phyloP scores from a whole-genome alignment of 371 early-diverging fungal species.

The Mucor irregularis region DNA sequence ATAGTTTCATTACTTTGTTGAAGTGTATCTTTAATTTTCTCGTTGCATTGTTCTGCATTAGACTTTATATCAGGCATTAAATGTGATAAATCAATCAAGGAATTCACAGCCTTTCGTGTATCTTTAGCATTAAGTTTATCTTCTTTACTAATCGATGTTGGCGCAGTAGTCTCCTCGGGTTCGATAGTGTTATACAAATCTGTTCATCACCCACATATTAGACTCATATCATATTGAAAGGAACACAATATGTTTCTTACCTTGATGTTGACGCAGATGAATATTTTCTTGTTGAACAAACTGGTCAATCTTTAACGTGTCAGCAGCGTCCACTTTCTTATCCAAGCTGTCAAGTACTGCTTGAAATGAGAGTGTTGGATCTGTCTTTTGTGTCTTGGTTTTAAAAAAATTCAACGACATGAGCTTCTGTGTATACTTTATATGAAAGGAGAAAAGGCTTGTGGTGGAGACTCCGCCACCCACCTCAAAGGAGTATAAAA shows the following conservation, averaged over 20 bases:
- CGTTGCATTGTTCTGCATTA: neutral
- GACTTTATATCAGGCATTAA: neutral
- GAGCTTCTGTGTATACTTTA: no score
- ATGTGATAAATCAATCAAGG: neutral
- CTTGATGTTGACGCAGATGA: neutral
- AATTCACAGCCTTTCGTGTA: neutral
- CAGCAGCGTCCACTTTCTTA: neutral
- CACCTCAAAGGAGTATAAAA: neutral
- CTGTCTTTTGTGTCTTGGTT: neutral
- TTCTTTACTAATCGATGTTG: neutral
- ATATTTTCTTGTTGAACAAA: neutral
- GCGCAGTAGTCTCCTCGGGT: neutral
- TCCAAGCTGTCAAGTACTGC: neutral
- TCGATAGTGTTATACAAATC: neutral
- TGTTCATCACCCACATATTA: neutral
- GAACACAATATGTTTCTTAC: neutral
- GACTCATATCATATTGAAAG: neutral
- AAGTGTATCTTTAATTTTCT: no score
- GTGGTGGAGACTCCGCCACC: neutral
- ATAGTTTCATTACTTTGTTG: no score
- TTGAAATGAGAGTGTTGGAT: neutral
- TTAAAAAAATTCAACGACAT: conserved; percentile 5
- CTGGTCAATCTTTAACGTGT: neutral
- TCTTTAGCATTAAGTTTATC: neutral
- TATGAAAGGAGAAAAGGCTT: no score